Evolutionary conservation across 345 rosid species (phyloP).

Genomic region (Boechera retrofracta): DNA sequence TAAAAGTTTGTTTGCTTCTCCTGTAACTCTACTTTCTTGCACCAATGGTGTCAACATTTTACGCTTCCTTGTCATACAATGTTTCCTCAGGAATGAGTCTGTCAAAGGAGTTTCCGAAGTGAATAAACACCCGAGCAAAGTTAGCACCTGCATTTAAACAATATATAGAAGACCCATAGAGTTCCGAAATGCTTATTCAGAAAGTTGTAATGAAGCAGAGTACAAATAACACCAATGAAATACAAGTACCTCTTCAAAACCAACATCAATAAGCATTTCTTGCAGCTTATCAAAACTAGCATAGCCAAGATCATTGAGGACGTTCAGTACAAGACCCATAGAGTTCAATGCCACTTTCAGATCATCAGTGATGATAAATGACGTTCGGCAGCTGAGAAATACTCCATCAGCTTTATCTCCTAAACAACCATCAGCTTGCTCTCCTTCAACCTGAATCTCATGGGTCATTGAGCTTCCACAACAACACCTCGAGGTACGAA

Average conservation of each 20-base stretch:
- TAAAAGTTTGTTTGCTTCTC: neutral
- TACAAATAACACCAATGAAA: neutral
- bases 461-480: neutral
- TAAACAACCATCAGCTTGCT: neutral
- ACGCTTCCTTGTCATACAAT: conserved; percentile 1
- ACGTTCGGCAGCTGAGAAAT: conserved; percentile 23
- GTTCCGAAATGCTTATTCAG: neutral
- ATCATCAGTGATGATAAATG: conserved; percentile 43
- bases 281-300: conserved; percentile 24
- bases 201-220: no score
- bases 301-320: conserved; percentile 37
- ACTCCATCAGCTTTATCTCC: conserved; percentile 13
- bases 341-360: conserved; percentile 33
- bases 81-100: conserved; percentile 32
- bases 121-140: conserved; percentile 25
- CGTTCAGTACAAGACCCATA: conserved; percentile 22
- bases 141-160: conserved; percentile 19
- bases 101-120: conserved; percentile 37
- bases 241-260: conserved; percentile 30
- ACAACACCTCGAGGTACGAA: neutral
- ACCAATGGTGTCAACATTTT: neutral
- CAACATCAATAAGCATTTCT: conserved; percentile 34
- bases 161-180: neutral
- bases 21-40: neutral
- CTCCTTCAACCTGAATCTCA: neutral